Percentiles rank a stretch among this genome's conserved stretches.
Conservation (phyloP, 2,329 filamentous ascomycete genomes). For the Arthrobotrys conoides region DNA sequence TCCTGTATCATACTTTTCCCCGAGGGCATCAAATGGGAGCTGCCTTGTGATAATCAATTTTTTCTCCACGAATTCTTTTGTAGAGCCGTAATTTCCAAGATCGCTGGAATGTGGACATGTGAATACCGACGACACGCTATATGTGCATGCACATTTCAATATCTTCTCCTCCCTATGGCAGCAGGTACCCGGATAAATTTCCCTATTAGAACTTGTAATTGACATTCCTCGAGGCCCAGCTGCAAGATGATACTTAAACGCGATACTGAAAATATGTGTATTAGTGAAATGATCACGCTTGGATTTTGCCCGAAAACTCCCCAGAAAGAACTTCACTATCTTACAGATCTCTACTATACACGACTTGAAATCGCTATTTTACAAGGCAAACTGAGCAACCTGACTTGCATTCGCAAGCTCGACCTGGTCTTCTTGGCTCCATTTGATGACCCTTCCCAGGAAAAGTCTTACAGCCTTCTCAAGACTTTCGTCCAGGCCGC, state of each 20-base stretch:
- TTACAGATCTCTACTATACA: slow-evolving; percentile 36
- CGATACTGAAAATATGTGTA: slow-evolving; percentile 9
- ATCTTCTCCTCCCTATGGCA: neutral
- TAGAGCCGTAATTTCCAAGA: slow-evolving; percentile 13
- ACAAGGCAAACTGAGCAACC: slow-evolving; percentile 33
- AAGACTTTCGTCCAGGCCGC: slow-evolving; percentile 54
- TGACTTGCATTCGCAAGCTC: slow-evolving; percentile 36
- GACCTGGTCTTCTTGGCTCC: slow-evolving; percentile 38
- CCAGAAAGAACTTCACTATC: slow-evolving; percentile 33
- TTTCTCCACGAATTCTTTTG: slow-evolving; percentile 13
- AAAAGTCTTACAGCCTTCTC: slow-evolving; percentile 52
- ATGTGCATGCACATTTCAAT: slow-evolving; percentile 14
- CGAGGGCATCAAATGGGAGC: slow-evolving; percentile 48
- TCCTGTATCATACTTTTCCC: slow-evolving; percentile 59
- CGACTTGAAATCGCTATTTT: slow-evolving; percentile 9
- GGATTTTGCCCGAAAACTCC: slow-evolving; percentile 31
- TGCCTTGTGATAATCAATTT: slow-evolving; percentile 33
- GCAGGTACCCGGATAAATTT: slow-evolving; percentile 27
- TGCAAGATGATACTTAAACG: neutral
- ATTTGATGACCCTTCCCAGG: slow-evolving; percentile 48
- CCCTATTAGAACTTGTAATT: slow-evolving; percentile 28
- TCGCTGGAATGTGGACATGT: slow-evolving; percentile 10
- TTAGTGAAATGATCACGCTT: slow-evolving; percentile 14
- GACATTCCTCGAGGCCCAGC: slow-evolving; percentile 23
- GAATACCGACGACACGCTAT: slow-evolving; percentile 4